phyloP scores from a whole-genome alignment of 2,329 filamentous ascomycete genomes.

The Phialocephala sp. region DNA sequence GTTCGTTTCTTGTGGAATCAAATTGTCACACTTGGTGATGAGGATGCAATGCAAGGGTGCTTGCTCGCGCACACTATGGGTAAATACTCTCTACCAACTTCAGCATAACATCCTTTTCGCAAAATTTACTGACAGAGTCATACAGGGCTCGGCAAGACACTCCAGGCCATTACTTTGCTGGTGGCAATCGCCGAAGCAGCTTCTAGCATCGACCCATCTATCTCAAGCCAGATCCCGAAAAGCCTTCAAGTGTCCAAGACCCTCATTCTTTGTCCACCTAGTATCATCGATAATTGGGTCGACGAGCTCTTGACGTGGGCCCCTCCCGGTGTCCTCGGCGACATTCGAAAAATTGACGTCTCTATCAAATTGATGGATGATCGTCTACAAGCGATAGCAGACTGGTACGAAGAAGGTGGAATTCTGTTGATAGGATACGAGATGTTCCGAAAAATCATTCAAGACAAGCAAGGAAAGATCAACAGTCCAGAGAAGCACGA shows the following conservation, averaged over 20 bases:
- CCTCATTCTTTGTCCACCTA: constrained; percentile 77
- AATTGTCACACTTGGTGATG: constrained; percentile 60
- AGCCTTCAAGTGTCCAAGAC: constrained; percentile 66
- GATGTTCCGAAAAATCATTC: constrained; percentile 61
- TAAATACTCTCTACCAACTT: constrained; percentile 80
- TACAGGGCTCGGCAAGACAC: constrained; percentile 26
- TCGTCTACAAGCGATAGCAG: constrained; percentile 53
- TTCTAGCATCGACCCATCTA: constrained; percentile 58
- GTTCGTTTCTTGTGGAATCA: constrained; percentile 91
- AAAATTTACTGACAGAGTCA: background rate
- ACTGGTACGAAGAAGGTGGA: constrained; percentile 71
- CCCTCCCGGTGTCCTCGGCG: constrained; percentile 59
- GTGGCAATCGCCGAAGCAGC: constrained; percentile 73
- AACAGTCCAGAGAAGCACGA: constrained; percentile 46
- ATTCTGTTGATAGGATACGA: constrained; percentile 78
- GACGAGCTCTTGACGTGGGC: constrained; percentile 79
- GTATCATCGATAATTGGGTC: constrained; percentile 80
- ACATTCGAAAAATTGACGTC: constrained; percentile 60
- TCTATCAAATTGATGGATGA: constrained; percentile 38
- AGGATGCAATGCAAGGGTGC: constrained; percentile 70
- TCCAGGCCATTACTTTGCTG: constrained; percentile 72
- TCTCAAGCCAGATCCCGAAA: constrained; percentile 71
- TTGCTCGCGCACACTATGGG: constrained; percentile 91
- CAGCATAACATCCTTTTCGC: background rate
- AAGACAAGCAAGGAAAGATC: constrained; percentile 42